Conservation (phyloP, 202 grass and related monocot genomes). For the Hordeum pubiflorum region DNA sequence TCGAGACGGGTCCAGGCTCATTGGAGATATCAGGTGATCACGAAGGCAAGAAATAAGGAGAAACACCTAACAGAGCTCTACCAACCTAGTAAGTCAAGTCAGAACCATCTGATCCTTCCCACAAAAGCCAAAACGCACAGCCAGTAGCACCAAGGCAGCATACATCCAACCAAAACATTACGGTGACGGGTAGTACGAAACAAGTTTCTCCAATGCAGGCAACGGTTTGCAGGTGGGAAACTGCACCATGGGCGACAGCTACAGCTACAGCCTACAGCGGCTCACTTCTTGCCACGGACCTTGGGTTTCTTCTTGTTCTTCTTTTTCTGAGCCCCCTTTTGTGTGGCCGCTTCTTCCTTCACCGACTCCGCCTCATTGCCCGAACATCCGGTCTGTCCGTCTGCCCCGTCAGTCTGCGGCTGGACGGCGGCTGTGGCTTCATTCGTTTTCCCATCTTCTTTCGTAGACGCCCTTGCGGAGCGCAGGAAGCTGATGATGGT, state of each 20-base stretch:
- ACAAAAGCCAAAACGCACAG: too few relatives aligned
- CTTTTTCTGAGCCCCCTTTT: conserved; percentile 9
- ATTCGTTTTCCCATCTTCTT: not conserved
- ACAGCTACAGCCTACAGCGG: not conserved
- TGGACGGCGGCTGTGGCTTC: not conserved
- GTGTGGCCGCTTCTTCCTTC: not conserved
- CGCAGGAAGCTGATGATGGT: conserved; percentile 16
- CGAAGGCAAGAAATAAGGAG: too few relatives aligned
- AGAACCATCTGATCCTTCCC: too few relatives aligned
- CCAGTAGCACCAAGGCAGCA: too few relatives aligned
- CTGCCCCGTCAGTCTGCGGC: not conserved
- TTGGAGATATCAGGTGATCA: too few relatives aligned
- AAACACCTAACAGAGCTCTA: too few relatives aligned
- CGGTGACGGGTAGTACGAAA: not conserved
- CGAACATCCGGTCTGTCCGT: not conserved
- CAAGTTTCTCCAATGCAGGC: not conserved
- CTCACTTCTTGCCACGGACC: conserved; percentile 5
- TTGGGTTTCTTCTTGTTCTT: conserved; percentile 5
- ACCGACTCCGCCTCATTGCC: not conserved
- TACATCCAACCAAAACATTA: not conserved
- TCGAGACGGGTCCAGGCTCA: too few relatives aligned
- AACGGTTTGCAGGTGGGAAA: not conserved
- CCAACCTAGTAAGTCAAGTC: too few relatives aligned
- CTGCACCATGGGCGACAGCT: not conserved
- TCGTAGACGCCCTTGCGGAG: not conserved